Evolutionary conservation across 2,329 filamentous ascomycete genomes (phyloP), one percentile per base, ranked within the genome.

Genomic region (Emmonsiellopsis sp.): DNA sequence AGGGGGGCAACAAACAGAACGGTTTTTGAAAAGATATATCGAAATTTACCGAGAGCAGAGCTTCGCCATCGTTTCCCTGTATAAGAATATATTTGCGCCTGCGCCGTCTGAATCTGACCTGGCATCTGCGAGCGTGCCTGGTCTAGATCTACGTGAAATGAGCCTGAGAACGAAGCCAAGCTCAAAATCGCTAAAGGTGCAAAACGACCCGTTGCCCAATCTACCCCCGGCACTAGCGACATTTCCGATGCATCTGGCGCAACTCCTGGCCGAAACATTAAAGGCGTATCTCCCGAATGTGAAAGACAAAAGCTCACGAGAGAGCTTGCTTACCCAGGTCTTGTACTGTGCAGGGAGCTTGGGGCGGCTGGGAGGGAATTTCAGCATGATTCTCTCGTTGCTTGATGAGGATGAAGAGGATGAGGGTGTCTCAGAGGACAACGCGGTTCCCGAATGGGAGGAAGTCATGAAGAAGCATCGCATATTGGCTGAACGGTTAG

Each of bases 31-130:
- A 70, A 82, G 91, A 47, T 98, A 95, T 70, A 88, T 98, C 62
- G 93, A 98, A 67, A 90, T 98, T 31, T 97, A 97, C 68, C 86
- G 93, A 51, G 93, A 98, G 70, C 93, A 98, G 70, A 95, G 89
- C 66, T 98, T 98, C 68, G 87, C 86, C 43, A 95, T 97, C 56
- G 83, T 97, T 31, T 95, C 89, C 55, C 89, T 97, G 79, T 96
- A 94, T 70, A 88, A 85, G 63, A 93, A 86, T 63, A 89, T 97
- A 52, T 95, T 95, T 63, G 84, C 86, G 0, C 76, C 80, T 2
- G 78, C 82, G 26, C 65, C 71, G 34, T 63, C 67, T 3, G 68
- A 70, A 10, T 60, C 66, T 1, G 68, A 69, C 2, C 53, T 63
- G 38, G 61, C 62, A 11, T 57, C 62, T 46, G 53, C 63, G 9